Evolutionary conservation across 305 asterid species (phyloP).

Genomic region (Plantago rigida): DNA sequence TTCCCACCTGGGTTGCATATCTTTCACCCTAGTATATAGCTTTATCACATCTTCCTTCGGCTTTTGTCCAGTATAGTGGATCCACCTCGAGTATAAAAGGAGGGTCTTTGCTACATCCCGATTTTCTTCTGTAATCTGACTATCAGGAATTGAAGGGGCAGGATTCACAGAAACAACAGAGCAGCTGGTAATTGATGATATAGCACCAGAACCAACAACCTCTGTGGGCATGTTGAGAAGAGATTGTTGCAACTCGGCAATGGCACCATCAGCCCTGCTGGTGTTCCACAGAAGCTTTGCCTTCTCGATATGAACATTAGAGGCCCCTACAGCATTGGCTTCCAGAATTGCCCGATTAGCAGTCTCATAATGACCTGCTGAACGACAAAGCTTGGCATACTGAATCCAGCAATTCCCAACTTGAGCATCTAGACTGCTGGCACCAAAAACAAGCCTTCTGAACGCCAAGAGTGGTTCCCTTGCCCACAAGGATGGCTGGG

Average conservation of each 20-base stretch:
- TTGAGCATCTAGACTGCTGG: slow-evolving; percentile 61
- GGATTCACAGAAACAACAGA: slow-evolving; percentile 76
- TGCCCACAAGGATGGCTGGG: slow-evolving; percentile 96
- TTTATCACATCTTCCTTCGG: slow-evolving; percentile 88
- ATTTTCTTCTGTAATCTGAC: slow-evolving; percentile 49
- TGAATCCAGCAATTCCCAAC: slow-evolving; percentile 92
- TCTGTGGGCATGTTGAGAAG: slow-evolving; percentile 82
- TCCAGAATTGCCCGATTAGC: slow-evolving; percentile 89
- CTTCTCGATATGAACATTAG: slow-evolving; percentile 85
- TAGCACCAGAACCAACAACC: slow-evolving; percentile 72
- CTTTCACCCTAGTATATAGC: slow-evolving; percentile 83
- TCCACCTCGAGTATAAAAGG: slow-evolving; percentile 89
- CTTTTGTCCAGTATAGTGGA: slow-evolving; percentile 91
- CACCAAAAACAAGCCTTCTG: slow-evolving; percentile 79
- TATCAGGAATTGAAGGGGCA: slow-evolving; percentile 51
- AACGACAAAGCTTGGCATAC: slow-evolving; percentile 93
- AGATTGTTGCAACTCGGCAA: slow-evolving; percentile 92
- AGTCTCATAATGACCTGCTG: slow-evolving; percentile 95
- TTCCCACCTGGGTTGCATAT: slow-evolving; percentile 94
- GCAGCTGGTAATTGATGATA: slow-evolving; percentile 80
- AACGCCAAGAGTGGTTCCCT: slow-evolving; percentile 96
- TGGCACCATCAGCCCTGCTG: slow-evolving; percentile 86
- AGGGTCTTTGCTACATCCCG: slow-evolving; percentile 76
- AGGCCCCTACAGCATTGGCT: slow-evolving; percentile 79
- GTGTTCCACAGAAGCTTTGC: slow-evolving; percentile 99